Conservation (phyloP, 2,329 filamentous ascomycete species). For the Curvularia lunata region DNA sequence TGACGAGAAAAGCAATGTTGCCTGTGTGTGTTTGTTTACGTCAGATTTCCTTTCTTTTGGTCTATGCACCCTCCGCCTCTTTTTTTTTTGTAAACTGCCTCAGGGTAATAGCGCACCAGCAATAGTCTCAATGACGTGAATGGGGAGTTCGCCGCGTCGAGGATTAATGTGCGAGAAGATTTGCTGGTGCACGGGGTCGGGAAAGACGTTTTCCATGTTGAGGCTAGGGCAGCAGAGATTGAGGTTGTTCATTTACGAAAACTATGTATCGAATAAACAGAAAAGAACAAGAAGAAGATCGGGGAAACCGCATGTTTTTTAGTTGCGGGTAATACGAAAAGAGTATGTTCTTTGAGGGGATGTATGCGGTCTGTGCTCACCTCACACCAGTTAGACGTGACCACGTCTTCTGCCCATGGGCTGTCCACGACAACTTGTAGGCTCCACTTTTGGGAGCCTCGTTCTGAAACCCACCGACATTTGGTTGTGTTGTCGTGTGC, state of each 20-base stretch:
- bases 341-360: neutral
- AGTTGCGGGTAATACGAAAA: neutral
- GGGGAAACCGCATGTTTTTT: neutral
- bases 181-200: constrained; percentile 12
- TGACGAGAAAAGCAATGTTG: constrained; percentile 17
- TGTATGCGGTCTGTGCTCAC: neutral
- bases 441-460: neutral
- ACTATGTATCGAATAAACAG: neutral
- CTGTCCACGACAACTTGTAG: constrained; percentile 3
- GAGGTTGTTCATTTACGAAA: neutral
- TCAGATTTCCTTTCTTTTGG: neutral
- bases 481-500: neutral
- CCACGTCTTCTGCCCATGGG: constrained; percentile 1
- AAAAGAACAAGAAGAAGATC: neutral
- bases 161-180: constrained; percentile 10
- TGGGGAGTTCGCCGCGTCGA: constrained; percentile 4
- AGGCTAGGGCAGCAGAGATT: neutral
- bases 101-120: neutral
- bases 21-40: neutral
- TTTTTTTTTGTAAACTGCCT: neutral
- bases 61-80: neutral
- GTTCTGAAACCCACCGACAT: constrained; percentile 2
- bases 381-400: constrained; percentile 3
- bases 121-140: constrained; percentile 6
- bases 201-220: neutral